Evolutionary conservation across 2,329 filamentous ascomycete species (phyloP), one percentile per base, ranked within the genome.

Genomic region (Boeremia exigua): DNA sequence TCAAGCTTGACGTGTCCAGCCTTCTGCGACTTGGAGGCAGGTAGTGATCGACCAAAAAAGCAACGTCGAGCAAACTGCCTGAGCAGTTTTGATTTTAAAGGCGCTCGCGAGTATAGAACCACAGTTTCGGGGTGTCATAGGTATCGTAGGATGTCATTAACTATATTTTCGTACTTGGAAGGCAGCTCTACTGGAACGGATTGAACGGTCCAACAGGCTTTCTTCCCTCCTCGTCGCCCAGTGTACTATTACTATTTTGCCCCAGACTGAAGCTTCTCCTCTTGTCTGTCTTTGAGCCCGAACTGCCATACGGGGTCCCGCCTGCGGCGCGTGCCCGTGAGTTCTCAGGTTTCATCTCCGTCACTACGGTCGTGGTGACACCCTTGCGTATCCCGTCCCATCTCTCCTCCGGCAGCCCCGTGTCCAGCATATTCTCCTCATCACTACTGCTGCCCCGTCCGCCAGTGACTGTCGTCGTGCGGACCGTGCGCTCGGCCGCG

Each of bases 391-490:
- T 58, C 45, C 32, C 59, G 23, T 33, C 57, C 57, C 49, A 59
- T 33, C 30, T 58, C 57, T 38, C 64, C 52, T 65, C 63, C 0
- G 51, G 55, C 25, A 48, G 6, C 8, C 52, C 42, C 10, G 43
- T 47, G 36, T 60, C 56, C n/a, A 69, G 28, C 10, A 69, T 55
- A 2, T 43, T 57, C 40, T 68, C 61, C 40, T 68, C 64, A 11
- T 69, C 66, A 7, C 63, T 66, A 11, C 56, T 60, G n/a, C 54
- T 58, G 29, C 63, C 64, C 27, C 65, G 60, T 14, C 65, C 58
- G 15, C 59, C 66, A 1, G 62, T 61, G 9, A 65, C 57, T 0
- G 66, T 69, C 2, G 65, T 69, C 5, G 62, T 69, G 15, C 59
- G 63, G 6, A 58, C 30, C 6, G 58, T 60, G 17, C 63, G 61